Conservation (phyloP, 2,329 filamentous ascomycete species). For the Nothomitra cinnamomea region DNA sequence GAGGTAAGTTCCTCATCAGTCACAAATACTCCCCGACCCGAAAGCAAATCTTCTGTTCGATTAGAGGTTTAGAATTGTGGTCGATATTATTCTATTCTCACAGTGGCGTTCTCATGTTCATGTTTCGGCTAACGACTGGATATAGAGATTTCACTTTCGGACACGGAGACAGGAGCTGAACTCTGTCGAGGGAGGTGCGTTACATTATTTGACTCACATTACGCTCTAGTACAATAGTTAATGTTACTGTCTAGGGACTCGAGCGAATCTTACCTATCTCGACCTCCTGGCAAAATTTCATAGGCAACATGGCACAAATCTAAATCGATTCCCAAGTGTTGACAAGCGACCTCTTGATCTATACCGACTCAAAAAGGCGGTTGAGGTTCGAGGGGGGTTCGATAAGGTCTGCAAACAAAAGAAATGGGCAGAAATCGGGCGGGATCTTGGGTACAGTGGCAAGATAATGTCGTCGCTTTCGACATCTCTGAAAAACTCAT, state of each 20-base stretch:
- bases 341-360: conserved; percentile 94
- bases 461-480: conserved; percentile 99
- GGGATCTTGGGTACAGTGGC: conserved; percentile 91
- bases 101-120: not conserved
- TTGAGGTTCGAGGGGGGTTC: conserved; percentile 86
- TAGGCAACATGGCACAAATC: conserved; percentile 85
- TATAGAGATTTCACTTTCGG: conserved; percentile 85
- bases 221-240: not conserved
- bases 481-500: conserved; percentile 95
- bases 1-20: conserved; percentile 45
- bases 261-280: conserved; percentile 88
- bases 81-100: not conserved
- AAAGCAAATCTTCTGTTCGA: not conserved
- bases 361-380: conserved; percentile 91
- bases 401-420: conserved; percentile 94
- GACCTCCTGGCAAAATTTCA: conserved; percentile 93
- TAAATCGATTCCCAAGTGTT: conserved; percentile 88
- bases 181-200: conserved; percentile 84
- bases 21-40: not conserved
- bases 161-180: conserved; percentile 94
- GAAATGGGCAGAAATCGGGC: conserved; percentile 97
- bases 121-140: conserved; percentile 8
- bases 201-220: not conserved
- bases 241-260: conserved; percentile 45
- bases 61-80: not conserved